A percentile compares a stretch with the other conserved stretches of the same genome.
Conservation (phyloP, 2,329 filamentous ascomycete genomes). For the Boeremia lycopersici region DNA sequence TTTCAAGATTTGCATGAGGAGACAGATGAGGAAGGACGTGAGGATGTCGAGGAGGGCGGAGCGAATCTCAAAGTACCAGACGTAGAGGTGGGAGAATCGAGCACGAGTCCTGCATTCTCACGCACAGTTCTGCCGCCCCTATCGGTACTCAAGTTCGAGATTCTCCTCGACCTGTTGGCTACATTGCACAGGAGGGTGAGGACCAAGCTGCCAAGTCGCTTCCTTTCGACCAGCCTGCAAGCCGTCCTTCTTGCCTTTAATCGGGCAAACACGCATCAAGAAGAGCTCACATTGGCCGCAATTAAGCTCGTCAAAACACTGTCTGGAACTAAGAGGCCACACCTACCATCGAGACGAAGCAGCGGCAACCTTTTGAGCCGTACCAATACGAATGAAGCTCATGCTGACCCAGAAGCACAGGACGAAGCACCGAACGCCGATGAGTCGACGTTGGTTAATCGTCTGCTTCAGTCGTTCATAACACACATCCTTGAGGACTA, state of each 20-base stretch:
- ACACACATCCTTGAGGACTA: slow-evolving; percentile 78
- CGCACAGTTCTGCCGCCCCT: slow-evolving; percentile 44
- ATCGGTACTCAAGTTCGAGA: slow-evolving; percentile 65
- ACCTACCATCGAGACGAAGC: slow-evolving; percentile 64
- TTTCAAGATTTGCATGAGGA: slow-evolving; percentile 59
- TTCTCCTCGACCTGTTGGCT: slow-evolving; percentile 72
- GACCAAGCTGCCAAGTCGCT: slow-evolving; percentile 78
- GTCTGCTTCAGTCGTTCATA: slow-evolving; percentile 76
- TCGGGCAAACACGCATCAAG: slow-evolving; percentile 59
- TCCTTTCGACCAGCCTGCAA: slow-evolving; percentile 76
- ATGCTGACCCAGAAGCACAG: slow-evolving; percentile 63
- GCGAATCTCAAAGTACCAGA: slow-evolving; percentile 27
- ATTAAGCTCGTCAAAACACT: slow-evolving; percentile 74
- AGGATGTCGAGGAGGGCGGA: slow-evolving; percentile 35
- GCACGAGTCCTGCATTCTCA: slow-evolving; percentile 35
- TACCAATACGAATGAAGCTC: slow-evolving; percentile 42
- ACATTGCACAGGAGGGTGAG: slow-evolving; percentile 76
- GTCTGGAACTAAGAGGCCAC: slow-evolving; percentile 69
- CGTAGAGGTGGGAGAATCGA: slow-evolving; percentile 40
- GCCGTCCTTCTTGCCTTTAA: slow-evolving; percentile 72
- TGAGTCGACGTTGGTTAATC: slow-evolving; percentile 67
- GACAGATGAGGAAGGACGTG: slow-evolving; percentile 53
- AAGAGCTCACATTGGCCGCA: slow-evolving; percentile 72
- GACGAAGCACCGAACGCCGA: slow-evolving; percentile 52
- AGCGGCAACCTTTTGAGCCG: slow-evolving; percentile 52